Evolutionary conservation across 495 filamentous ascomycete species (phyloP).

Genomic region (Aspergillus panamensis): DNA sequence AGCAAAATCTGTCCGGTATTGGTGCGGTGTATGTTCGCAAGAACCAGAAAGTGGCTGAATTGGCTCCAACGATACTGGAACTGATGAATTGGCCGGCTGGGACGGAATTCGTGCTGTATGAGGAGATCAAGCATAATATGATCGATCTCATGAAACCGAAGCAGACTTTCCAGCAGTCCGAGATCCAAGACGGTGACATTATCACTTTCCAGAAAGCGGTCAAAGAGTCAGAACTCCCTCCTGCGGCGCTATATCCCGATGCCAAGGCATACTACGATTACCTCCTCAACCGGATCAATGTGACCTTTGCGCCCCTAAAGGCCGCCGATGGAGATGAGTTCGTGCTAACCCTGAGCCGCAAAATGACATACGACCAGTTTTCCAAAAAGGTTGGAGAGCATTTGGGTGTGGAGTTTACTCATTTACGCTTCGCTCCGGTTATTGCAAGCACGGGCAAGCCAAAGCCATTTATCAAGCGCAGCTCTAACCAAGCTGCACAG

Average conservation of each 20-base stretch:
- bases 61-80: conserved; percentile 74
- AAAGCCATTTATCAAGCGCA: conserved; percentile 71
- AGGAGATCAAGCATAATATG: conserved; percentile 98
- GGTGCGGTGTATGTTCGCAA: conserved; percentile 82
- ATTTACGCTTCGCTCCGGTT: conserved; percentile 86
- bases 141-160: conserved; percentile 93
- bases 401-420: conserved; percentile 72
- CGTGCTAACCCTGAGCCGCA: conserved; percentile 71
- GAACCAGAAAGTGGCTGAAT: conserved; percentile 79
- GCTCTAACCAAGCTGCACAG: conserved; percentile 54
- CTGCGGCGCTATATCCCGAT: conserved; percentile 53
- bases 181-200: conserved; percentile 97
- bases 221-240: conserved; percentile 56
- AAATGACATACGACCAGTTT: conserved; percentile 87
- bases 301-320: conserved; percentile 49
- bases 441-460: conserved; percentile 68
- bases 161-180: conserved; percentile 78
- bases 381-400: conserved; percentile 81
- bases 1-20: conserved; percentile 70
- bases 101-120: conserved; percentile 66
- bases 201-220: conserved; percentile 80
- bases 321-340: conserved; percentile 54
- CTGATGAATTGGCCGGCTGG: conserved; percentile 81
- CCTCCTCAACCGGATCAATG: conserved; percentile 73
- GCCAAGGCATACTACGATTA: conserved; percentile 89